phyloP scores from a whole-genome alignment of 345 rosid species.

The Hirschfeldia incana region DNA sequence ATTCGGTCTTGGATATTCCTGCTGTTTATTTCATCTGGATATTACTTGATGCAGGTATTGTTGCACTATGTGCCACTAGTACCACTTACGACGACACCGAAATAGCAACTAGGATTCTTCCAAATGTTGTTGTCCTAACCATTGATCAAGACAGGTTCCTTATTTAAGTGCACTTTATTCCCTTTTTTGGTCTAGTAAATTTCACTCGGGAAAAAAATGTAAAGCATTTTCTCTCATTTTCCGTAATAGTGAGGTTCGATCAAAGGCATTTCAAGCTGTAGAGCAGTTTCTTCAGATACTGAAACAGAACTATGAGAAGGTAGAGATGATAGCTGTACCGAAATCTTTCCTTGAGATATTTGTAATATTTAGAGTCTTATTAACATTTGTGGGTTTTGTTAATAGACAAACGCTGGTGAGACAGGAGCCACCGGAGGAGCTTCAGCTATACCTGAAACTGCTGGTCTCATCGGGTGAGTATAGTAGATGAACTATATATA shows the following conservation, averaged over 20 bases:
- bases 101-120: conserved; percentile 93
- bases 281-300: conserved; percentile 88
- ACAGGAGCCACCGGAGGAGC: conserved; percentile 53
- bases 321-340: conserved; percentile 22
- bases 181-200: background rate
- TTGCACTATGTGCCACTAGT: conserved; percentile 97
- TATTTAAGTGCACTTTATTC: background rate
- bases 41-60: conserved; percentile 61
- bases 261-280: conserved; percentile 93
- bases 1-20: background rate
- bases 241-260: conserved; percentile 78
- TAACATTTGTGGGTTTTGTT: conserved; percentile 6
- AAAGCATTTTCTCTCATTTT: conserved; percentile 28
- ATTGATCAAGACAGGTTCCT: conserved; percentile 91
- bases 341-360: conserved; percentile 1
- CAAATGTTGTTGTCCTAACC: conserved; percentile 81
- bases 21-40: conserved; percentile 11
- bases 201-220: background rate
- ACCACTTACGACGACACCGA: conserved; percentile 81
- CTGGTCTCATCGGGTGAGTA: conserved; percentile 87
- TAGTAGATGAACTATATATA: background rate
- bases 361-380: background rate
- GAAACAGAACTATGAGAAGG: conserved; percentile 85
- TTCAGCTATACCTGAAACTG: conserved; percentile 80
- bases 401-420: conserved; percentile 66